Evolutionary conservation across 2,329 filamentous ascomycete genomes (phyloP).

Genomic region (Thielaviopsis musarum): DNA sequence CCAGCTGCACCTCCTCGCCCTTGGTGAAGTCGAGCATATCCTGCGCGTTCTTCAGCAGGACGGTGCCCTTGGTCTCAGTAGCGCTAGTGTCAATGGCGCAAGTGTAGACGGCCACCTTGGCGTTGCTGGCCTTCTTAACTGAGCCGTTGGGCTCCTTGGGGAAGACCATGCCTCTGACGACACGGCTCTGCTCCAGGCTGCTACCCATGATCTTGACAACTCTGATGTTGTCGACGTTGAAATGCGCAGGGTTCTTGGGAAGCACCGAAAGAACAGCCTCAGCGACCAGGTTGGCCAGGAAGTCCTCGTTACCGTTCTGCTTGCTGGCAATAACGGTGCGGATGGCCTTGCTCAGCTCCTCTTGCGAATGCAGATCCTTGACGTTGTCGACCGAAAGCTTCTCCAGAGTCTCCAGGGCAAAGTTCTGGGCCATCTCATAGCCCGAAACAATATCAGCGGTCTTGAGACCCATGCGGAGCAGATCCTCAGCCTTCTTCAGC

Average conservation of each 20-base stretch:
- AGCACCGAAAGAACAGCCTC: conserved; percentile 75
- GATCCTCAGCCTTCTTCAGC: conserved; percentile 89
- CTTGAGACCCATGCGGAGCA: conserved; percentile 92
- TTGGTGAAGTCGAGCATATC: conserved; percentile 98
- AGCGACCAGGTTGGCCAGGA: conserved; percentile 71
- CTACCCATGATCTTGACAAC: conserved; percentile 99
- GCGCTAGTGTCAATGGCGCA: conserved; percentile 91
- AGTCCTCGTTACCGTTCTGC: conserved; percentile 84
- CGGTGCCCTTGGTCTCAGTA: conserved; percentile 97
- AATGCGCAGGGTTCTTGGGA: conserved; percentile 87
- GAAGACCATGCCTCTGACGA: conserved; percentile 98
- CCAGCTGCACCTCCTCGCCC: conserved; percentile 85
- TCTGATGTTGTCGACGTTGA: conserved; percentile 97
- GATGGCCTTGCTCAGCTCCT: conserved; percentile 86
- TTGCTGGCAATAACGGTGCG: conserved; percentile 92
- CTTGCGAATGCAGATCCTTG: conserved; percentile 60
- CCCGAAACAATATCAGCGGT: conserved; percentile 93
- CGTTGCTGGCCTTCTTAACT: conserved; percentile 78
- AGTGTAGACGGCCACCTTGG: conserved; percentile 93
- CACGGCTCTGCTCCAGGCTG: conserved; percentile 79
- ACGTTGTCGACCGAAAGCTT: conserved; percentile 85
- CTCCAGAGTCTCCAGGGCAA: conserved; percentile 71
- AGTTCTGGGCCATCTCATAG: conserved; percentile 86
- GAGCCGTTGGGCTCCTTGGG: conserved; percentile 83
- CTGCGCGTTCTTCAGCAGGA: conserved; percentile 89